Evolutionary conservation across 1,139 yeast genomes (phyloP).

Genomic region (Blastobotrys serpentis): DNA sequence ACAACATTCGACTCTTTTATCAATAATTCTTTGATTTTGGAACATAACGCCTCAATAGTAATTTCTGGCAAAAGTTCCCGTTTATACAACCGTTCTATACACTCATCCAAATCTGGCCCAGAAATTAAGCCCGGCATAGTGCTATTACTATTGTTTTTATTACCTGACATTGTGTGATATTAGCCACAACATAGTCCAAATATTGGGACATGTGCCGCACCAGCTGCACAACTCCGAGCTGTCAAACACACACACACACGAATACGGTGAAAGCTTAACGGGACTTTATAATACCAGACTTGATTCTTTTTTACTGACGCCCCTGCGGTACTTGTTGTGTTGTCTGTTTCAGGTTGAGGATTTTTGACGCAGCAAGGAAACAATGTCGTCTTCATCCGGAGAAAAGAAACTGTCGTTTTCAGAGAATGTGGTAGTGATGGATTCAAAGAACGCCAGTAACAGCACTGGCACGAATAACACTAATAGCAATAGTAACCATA

Average conservation of each 20-base stretch:
- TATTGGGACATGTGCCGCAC: not conserved
- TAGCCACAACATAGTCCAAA: not conserved
- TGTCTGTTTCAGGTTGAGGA: too few relatives aligned
- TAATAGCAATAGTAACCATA: not conserved
- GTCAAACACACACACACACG: too few relatives aligned
- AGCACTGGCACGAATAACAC: not conserved
- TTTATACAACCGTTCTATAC: conserved; percentile 61
- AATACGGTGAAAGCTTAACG: too few relatives aligned
- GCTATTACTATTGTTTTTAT: not conserved
- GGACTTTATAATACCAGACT: too few relatives aligned
- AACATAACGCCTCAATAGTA: conserved; percentile 63
- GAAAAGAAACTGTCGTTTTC: conserved; percentile 13
- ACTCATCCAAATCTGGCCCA: conserved; percentile 56
- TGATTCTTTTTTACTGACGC: too few relatives aligned
- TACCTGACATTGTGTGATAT: not conserved
- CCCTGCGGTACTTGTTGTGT: too few relatives aligned
- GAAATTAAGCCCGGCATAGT: conserved; percentile 26
- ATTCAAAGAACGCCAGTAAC: not conserved
- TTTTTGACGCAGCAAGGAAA: too few relatives aligned
- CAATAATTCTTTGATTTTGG: conserved; percentile 68
- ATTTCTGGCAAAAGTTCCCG: conserved; percentile 68
- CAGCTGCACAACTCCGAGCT: not conserved
- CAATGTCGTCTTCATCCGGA: conserved; percentile 3
- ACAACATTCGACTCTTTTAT: conserved; percentile 84
- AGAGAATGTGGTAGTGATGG: conserved; percentile 12